These are phyloP conservation scores for Bipolaris bicolor DNA, from an alignment of 2,329 filamentous ascomycete species.

Conservation along the genomic window DNA sequence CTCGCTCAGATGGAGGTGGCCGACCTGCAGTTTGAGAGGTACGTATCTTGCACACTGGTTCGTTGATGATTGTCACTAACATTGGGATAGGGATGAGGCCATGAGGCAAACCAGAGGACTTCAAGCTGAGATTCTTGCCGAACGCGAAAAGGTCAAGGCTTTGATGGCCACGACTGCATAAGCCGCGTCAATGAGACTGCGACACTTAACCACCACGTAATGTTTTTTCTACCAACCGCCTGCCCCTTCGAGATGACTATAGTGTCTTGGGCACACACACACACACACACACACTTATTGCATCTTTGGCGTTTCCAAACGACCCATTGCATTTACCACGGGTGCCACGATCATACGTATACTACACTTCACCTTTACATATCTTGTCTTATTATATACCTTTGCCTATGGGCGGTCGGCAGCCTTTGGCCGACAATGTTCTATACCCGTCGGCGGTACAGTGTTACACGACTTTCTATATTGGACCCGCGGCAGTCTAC, in stretches of 20 bases:
- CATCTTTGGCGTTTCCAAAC: conserved; percentile 18
- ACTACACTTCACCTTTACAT: conserved; percentile 18
- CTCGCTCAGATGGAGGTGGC: conserved; percentile 82
- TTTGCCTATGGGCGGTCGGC: conserved; percentile 2
- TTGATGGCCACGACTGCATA: conserved; percentile 46
- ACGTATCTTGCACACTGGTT: conserved; percentile 15
- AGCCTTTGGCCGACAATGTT: conserved; percentile 6
- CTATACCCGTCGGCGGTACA: conserved; percentile 13
- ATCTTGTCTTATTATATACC: conserved; percentile 20
- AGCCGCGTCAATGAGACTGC: conserved; percentile 18
- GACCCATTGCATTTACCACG: conserved; percentile 22
- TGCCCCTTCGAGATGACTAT: conserved; percentile 6
- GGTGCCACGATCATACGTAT: conserved; percentile 30
- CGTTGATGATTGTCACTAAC: conserved; percentile 26
- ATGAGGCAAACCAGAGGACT: conserved; percentile 73
- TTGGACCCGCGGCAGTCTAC: background rate
- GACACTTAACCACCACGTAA: conserved; percentile 23
- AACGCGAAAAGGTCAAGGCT: conserved; percentile 65
- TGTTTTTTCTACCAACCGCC: conserved; percentile 21
- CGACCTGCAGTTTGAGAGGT: conserved; percentile 73
- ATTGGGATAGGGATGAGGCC: conserved; percentile 66
- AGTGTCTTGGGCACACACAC: conserved; percentile 11
- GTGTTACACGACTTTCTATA: conserved; percentile 1
- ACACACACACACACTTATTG: conserved; percentile 1
- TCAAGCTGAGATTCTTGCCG: conserved; percentile 69